phyloP scores from a whole-genome alignment of 495 filamentous ascomycete genomes.

The Hypoxylon rickii region DNA sequence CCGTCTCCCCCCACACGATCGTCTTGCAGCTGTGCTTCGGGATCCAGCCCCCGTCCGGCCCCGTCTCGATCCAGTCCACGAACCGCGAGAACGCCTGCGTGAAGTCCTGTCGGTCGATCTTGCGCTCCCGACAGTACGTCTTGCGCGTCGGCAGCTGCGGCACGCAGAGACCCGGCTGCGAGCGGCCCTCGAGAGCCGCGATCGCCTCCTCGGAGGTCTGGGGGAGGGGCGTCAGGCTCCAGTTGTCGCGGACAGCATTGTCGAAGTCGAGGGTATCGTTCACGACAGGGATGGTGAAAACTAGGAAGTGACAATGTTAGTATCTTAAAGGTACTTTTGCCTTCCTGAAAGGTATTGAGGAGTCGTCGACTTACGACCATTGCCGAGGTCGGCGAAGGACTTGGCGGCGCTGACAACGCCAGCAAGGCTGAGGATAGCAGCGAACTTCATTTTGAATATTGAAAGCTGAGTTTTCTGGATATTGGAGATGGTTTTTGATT shows the following conservation, averaged over 20 bases:
- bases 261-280: slow-evolving; percentile 7
- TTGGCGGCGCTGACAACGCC: slow-evolving; percentile 1
- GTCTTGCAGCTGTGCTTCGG: slow-evolving; percentile 21
- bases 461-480: not conserved
- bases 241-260: not conserved
- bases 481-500: not conserved
- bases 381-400: not conserved
- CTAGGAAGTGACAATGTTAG: not conserved
- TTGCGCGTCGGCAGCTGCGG: slow-evolving; percentile 22
- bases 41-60: slow-evolving; percentile 25
- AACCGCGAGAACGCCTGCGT: slow-evolving; percentile 15
- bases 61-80: slow-evolving; percentile 23
- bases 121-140: slow-evolving; percentile 15
- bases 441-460: slow-evolving; percentile 18
- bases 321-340: too few species aligned
- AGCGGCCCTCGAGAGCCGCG: not conserved
- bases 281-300: slow-evolving; percentile 24
- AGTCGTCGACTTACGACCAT: slow-evolving; percentile 20
- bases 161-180: slow-evolving; percentile 2
- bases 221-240: not conserved
- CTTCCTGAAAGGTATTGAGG: not conserved
- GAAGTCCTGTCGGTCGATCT: slow-evolving; percentile 12
- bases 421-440: slow-evolving; percentile 2
- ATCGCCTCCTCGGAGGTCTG: not conserved
- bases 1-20: slow-evolving; percentile 3